Conservation (phyloP, 1,284 basidiomycete species). For the Malassezia dermatis region DNA sequence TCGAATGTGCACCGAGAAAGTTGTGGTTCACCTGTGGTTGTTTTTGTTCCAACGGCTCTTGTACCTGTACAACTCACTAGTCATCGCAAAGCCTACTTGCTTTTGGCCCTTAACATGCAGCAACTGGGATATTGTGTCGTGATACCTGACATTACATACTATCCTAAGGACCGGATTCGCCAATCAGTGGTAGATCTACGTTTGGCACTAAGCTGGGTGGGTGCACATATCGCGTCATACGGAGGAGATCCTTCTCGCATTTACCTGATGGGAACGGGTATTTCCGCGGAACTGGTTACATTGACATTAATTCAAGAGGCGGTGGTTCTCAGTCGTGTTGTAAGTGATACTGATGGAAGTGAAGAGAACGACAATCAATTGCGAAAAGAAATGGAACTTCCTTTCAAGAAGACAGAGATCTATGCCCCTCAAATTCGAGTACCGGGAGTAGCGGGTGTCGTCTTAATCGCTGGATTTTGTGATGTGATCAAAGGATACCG, state of each 20-base stretch:
- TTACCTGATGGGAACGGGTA: slow-evolving; percentile 47
- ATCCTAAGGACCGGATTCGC: slow-evolving; percentile 39
- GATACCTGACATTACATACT: slow-evolving; percentile 48
- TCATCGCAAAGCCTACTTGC: slow-evolving; percentile 36
- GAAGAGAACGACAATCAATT: background rate
- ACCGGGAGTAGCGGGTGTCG: slow-evolving; percentile 46
- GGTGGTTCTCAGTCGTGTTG: slow-evolving; percentile 32
- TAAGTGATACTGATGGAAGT: background rate
- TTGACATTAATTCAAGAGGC: slow-evolving; percentile 48
- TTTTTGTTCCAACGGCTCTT: slow-evolving; percentile 46
- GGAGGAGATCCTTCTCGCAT: slow-evolving; percentile 47
- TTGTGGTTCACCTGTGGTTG: slow-evolving; percentile 41
- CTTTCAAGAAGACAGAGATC: slow-evolving; percentile 39
- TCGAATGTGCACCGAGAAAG: background rate
- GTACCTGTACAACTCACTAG: slow-evolving; percentile 28
- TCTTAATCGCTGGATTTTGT: slow-evolving; percentile 48
- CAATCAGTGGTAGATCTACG: slow-evolving; percentile 45
- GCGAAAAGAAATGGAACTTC: background rate
- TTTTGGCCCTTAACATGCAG: slow-evolving; percentile 45
- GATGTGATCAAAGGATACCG: slow-evolving; percentile 49
- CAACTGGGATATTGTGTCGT: slow-evolving; percentile 48
- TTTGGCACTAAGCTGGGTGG: slow-evolving; percentile 47
- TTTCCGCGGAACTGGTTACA: slow-evolving; percentile 48
- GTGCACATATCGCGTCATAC: slow-evolving; percentile 36
- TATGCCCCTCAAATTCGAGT: slow-evolving; percentile 47